Base-by-base conservation (phyloP, 2,329 filamentous ascomycete genomes). In the Hymenoscyphus occultus region DNA sequence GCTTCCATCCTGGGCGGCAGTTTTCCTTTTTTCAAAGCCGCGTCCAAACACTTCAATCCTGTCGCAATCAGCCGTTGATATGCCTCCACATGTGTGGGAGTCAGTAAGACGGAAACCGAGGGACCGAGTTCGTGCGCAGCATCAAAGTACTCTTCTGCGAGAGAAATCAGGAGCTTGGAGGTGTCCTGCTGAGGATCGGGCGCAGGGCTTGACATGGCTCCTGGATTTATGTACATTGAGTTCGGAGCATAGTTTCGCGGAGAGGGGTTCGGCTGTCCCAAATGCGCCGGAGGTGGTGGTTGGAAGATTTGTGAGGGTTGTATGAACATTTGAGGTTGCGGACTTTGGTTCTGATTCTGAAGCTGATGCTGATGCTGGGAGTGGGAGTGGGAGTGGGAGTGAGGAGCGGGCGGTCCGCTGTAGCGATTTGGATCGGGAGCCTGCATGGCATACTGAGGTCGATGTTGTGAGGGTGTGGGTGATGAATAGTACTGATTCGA, bases 41-140 rank as follows among this genome's bases (percentile, higher is more conserved):
- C 83, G 68, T 93, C 89, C 64, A 93, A 82, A 74, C 90, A 93
- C 3, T 85, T 86, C 66, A 94, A 78, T 1, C 88, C 90, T 0
- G 89, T 91, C 0, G 90, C 85, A 69, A 94, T 84, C 61, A 93
- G 75, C 68, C 86, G 88, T 70, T 91, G 86, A 72, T 93, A 93
- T 67, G 87, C 82, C n/a, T 85, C 81, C 9, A 90, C 74, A 48
- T 82, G 68, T n/a, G 66, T 60, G 32, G 83, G 77, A 62, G 84
- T 80, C 61, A 84, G 80, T 2, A 82, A 79, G 19, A 78, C 77
- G 19, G 84, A 82, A 2, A 86, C 76, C 1, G 77, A 71, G 2
- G 81, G 77, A 1, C 82, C 82, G 65, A 86, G 81, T 1, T 77
- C 76, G 66, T 88, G 85, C 16, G 91, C 91, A 62, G 86, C 87